Evolutionary conservation across 1,284 basidiomycete genomes (phyloP).

Genomic region (Puccinia polysora): DNA sequence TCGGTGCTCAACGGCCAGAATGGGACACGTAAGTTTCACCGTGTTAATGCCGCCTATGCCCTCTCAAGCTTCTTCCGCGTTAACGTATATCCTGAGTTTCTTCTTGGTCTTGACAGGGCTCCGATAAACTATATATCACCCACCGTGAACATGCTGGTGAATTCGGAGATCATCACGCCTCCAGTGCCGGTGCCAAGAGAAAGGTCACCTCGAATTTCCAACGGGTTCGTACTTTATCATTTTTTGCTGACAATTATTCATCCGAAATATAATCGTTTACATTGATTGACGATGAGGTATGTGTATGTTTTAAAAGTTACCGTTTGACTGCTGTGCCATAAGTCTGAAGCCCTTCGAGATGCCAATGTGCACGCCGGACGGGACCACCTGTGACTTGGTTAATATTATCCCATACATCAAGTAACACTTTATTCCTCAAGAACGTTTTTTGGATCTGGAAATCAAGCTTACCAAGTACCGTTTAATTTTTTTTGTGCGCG

Average conservation of each 20-base stretch:
- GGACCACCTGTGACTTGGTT: conserved; percentile 51
- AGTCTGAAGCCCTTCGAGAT: conserved; percentile 84
- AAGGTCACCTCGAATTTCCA: conserved; percentile 31
- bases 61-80: neutral
- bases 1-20: neutral
- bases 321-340: conserved; percentile 86
- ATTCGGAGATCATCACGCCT: conserved; percentile 55
- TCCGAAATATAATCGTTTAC: too few relatives aligned
- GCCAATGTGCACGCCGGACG: conserved; percentile 67
- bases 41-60: neutral
- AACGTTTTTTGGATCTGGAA: neutral
- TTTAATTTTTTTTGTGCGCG: too few relatives aligned
- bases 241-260: conserved; percentile 53
- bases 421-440: conserved; percentile 51
- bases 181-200: conserved; percentile 40
- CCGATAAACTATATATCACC: conserved; percentile 67
- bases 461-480: too few relatives aligned
- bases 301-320: conserved; percentile 57
- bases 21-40: conserved; percentile 13
- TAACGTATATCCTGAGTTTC: neutral
- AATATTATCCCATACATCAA: conserved; percentile 65
- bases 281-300: too few relatives aligned
- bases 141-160: conserved; percentile 74
- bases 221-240: conserved; percentile 15
- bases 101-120: conserved; percentile 27